Conservation (phyloP, 2,329 filamentous ascomycete species). For the Orbilia quercus region DNA sequence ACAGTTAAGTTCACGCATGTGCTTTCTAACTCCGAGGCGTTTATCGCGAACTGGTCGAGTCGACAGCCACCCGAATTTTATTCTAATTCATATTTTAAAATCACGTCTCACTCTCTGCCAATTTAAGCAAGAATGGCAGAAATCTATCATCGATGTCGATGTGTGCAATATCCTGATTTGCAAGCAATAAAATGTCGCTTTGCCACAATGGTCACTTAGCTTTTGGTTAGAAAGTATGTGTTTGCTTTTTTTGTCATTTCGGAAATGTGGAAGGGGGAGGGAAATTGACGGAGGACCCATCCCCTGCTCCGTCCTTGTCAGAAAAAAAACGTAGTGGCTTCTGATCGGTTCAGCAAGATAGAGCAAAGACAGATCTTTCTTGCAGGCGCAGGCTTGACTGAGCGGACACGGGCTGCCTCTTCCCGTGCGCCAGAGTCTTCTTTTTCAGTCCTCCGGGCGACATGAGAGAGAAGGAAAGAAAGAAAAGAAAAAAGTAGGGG, state of each 20-base stretch:
- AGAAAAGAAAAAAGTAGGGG: conserved; percentile 29
- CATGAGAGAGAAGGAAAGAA: conserved; percentile 5
- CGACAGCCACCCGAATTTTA: conserved; percentile 7
- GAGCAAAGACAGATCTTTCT: conserved; percentile 5
- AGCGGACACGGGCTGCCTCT: conserved; percentile 52
- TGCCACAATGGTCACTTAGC: conserved; percentile 30
- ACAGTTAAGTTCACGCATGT: conserved; percentile 15
- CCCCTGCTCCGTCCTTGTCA: conserved; percentile 49
- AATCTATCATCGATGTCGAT: conserved; percentile 38
- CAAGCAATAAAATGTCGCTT: conserved; percentile 48
- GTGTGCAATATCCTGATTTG: conserved; percentile 33
- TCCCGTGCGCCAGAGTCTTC: conserved; percentile 47
- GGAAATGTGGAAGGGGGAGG: conserved; percentile 56
- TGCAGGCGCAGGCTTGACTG: conserved; percentile 43
- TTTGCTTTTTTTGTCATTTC: conserved; percentile 51
- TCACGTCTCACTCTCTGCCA: neutral
- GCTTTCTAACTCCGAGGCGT: conserved; percentile 12
- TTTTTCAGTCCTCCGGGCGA: conserved; percentile 37
- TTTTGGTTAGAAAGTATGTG: conserved; percentile 11
- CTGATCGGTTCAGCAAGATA: conserved; percentile 45
- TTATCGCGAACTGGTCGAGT: neutral
- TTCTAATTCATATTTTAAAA: too few species aligned
- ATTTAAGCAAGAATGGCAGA: neutral
- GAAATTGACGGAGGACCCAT: conserved; percentile 54
- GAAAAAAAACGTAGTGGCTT: conserved; percentile 50